Conservation (phyloP, 352 stramenopile species). For the Globisporangium lucens region DNA sequence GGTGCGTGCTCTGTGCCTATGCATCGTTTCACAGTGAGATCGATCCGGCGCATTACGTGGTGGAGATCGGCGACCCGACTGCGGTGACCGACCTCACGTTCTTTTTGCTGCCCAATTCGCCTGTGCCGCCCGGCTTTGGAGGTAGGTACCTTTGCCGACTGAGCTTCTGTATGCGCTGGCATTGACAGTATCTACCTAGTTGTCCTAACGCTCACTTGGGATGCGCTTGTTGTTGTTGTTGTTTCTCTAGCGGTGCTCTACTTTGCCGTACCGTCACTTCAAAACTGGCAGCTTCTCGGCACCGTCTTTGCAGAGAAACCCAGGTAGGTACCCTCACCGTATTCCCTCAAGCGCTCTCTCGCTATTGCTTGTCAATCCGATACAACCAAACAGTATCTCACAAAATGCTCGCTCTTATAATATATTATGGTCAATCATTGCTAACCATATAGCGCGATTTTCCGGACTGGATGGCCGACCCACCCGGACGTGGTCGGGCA, state of each 20-base stretch:
- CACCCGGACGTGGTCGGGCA: neutral
- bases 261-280: conserved; percentile 59
- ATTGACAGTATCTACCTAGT: neutral
- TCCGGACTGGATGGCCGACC: neutral
- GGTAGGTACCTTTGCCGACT: neutral
- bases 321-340: conserved; percentile 19
- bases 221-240: neutral
- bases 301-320: conserved; percentile 71
- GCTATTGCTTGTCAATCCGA: too few relatives aligned
- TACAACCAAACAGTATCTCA: too few relatives aligned
- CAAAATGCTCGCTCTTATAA: too few relatives aligned
- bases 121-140: conserved; percentile 23
- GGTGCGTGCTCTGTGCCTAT: neutral
- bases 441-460: neutral
- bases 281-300: conserved; percentile 73
- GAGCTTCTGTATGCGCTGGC: neutral
- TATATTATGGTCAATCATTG: neutral
- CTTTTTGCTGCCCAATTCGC: conserved; percentile 63
- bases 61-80: conserved; percentile 54
- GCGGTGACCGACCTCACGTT: conserved; percentile 72
- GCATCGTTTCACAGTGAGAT: conserved; percentile 35
- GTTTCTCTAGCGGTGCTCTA: conserved; percentile 51
- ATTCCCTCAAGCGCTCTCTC: too few relatives aligned
- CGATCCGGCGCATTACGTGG: conserved; percentile 54
- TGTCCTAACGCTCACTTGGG: neutral